These are phyloP conservation scores for Psophocarpus tetragonolobus DNA, from an alignment of 306 rosid species.

Conservation along the genomic window DNA sequence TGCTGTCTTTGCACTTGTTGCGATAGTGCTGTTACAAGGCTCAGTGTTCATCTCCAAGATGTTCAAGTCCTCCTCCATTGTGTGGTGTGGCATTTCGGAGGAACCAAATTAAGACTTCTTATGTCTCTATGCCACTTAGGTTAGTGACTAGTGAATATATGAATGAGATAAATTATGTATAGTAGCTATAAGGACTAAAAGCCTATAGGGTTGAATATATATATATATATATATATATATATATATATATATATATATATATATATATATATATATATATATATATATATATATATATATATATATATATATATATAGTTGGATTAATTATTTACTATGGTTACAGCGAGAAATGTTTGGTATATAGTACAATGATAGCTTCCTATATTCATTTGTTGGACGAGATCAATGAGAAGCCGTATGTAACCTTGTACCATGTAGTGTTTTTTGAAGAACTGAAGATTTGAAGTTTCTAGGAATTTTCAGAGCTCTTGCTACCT, in stretches of 20 bases:
- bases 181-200: neutral
- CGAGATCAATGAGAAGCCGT: neutral
- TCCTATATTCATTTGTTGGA: neutral
- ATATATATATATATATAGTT: neutral
- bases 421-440: neutral
- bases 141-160: neutral
- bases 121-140: neutral
- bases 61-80: slow-evolving; percentile 1
- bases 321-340: neutral
- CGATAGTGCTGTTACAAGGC: neutral
- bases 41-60: neutral
- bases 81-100: neutral
- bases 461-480: neutral
- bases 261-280: neutral
- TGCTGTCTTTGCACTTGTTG: neutral
- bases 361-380: neutral
- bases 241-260: neutral
- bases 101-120: neutral
- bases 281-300: neutral
- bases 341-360: neutral
- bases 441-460: neutral
- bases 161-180: neutral
- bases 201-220: neutral
- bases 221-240: neutral
- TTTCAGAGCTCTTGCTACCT: neutral